These are phyloP conservation scores for Botryosphaeria dothidea DNA, from an alignment of 2,329 filamentous ascomycete species.

Conservation along the genomic window DNA sequence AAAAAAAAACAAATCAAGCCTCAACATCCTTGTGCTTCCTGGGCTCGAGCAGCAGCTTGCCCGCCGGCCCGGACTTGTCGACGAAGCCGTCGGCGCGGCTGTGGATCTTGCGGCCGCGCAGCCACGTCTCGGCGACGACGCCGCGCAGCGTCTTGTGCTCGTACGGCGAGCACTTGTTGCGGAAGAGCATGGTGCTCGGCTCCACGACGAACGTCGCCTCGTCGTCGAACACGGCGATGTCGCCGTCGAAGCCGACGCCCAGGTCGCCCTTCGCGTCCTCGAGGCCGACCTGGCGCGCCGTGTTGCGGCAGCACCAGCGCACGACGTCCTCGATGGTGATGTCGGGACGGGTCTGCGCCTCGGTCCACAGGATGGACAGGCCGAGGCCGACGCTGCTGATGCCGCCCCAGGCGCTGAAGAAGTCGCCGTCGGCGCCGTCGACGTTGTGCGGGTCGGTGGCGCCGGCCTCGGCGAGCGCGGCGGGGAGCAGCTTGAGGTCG, in stretches of 20 bases:
- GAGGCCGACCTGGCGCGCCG: conserved; percentile 84
- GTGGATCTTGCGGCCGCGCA: conserved; percentile 76
- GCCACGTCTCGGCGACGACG: conserved; percentile 81
- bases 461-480: conserved; percentile 59
- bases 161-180: conserved; percentile 90
- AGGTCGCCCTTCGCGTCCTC: conserved; percentile 79
- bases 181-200: conserved; percentile 84
- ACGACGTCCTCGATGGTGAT: conserved; percentile 75
- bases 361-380: conserved; percentile 85
- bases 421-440: conserved; percentile 66
- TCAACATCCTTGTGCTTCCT: conserved; percentile 29
- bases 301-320: conserved; percentile 81
- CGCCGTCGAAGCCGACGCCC: conserved; percentile 79
- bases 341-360: conserved; percentile 58
- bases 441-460: conserved; percentile 25
- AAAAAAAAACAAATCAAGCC: neutral
- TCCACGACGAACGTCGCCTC: conserved; percentile 69
- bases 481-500: conserved; percentile 83
- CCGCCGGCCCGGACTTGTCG: conserved; percentile 56
- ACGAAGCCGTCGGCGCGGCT: conserved; percentile 64
- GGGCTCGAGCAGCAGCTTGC: conserved; percentile 54
- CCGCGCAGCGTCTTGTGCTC: conserved; percentile 77
- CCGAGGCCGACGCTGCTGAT: conserved; percentile 93
- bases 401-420: conserved; percentile 95
- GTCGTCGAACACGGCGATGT: conserved; percentile 91